phyloP scores from a whole-genome alignment of 1,284 basidiomycete genomes.

The Leccinum pseudoinsigne region DNA sequence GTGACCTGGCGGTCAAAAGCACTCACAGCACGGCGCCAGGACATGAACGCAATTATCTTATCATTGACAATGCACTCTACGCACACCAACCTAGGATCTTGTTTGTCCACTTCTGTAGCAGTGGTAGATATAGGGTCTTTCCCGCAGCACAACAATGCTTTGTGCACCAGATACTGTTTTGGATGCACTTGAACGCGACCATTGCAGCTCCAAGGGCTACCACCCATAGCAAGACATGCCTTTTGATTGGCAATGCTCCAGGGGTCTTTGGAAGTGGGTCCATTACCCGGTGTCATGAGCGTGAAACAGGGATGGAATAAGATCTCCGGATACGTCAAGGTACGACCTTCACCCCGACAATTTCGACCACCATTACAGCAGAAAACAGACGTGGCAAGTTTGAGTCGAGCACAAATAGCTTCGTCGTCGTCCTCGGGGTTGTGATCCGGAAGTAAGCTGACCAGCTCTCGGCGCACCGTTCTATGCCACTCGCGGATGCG shows the following conservation, averaged over 20 bases:
- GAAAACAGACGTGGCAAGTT: slow-evolving; percentile 33
- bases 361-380: slow-evolving; percentile 17
- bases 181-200: slow-evolving; percentile 23
- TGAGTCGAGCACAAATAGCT: slow-evolving; percentile 23
- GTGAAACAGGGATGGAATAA: slow-evolving; percentile 34
- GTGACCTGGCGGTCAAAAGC: not conserved
- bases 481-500: slow-evolving; percentile 28
- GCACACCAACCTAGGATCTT: slow-evolving; percentile 22
- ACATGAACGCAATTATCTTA: slow-evolving; percentile 14
- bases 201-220: slow-evolving; percentile 36
- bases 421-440: slow-evolving; percentile 20
- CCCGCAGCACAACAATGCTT: slow-evolving; percentile 22
- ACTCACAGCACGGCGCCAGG: slow-evolving; percentile 29
- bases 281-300: slow-evolving; percentile 5
- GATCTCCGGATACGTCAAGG: slow-evolving; percentile 30
- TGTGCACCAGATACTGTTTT: slow-evolving; percentile 17
- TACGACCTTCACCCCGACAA: slow-evolving; percentile 20
- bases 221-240: slow-evolving; percentile 25
- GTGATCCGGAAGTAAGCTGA: slow-evolving; percentile 29
- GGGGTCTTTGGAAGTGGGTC: slow-evolving; percentile 24
- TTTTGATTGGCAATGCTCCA: slow-evolving; percentile 24
- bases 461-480: slow-evolving; percentile 27
- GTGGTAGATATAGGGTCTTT: slow-evolving; percentile 28
- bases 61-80: slow-evolving; percentile 15
- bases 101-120: slow-evolving; percentile 29